These are phyloP conservation scores for Hypoxylon subgilvum DNA, from an alignment of 495 filamentous ascomycete genomes.

Conservation along the genomic window DNA sequence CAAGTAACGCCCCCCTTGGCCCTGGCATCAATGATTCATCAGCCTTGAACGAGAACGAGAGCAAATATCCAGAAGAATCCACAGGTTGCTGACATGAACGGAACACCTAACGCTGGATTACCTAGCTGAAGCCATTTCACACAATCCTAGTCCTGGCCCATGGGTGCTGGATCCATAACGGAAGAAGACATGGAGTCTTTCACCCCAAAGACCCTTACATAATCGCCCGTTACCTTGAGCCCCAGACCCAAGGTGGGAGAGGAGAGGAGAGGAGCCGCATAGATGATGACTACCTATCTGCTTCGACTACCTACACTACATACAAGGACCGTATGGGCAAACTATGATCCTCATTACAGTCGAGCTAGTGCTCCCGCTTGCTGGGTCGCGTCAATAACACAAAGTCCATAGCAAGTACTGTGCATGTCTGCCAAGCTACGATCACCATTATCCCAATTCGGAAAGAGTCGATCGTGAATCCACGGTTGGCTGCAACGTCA, in stretches of 20 bases:
- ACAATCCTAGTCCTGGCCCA: background rate
- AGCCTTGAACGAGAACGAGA: slow-evolving; percentile 1
- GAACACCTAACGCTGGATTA: background rate
- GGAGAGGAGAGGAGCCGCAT: background rate
- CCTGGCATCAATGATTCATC: slow-evolving; percentile 1
- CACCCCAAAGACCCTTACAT: slow-evolving; percentile 16
- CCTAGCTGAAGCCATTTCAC: slow-evolving; percentile 3
- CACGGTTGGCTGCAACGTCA: background rate
- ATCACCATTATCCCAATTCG: slow-evolving; percentile 21
- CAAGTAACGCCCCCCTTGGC: background rate
- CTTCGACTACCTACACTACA: too few relatives aligned
- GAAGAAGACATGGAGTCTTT: too few relatives aligned
- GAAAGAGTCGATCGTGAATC: slow-evolving; percentile 2
- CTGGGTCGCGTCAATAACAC: slow-evolving; percentile 1
- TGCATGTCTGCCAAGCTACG: slow-evolving; percentile 11
- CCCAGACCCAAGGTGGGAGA: background rate
- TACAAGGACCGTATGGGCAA: too few relatives aligned
- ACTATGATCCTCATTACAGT: too few relatives aligned
- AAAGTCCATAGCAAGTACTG: slow-evolving; percentile 17
- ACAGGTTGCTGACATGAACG: slow-evolving; percentile 25
- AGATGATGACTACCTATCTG: too few relatives aligned
- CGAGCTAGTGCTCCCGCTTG: background rate
- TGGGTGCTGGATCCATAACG: background rate
- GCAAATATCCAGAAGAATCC: slow-evolving; percentile 15
- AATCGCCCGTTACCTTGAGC: background rate